Evolutionary conservation across 164 flowering plant genomes (phyloP).

Genomic region (Tinospora cordifolia): DNA sequence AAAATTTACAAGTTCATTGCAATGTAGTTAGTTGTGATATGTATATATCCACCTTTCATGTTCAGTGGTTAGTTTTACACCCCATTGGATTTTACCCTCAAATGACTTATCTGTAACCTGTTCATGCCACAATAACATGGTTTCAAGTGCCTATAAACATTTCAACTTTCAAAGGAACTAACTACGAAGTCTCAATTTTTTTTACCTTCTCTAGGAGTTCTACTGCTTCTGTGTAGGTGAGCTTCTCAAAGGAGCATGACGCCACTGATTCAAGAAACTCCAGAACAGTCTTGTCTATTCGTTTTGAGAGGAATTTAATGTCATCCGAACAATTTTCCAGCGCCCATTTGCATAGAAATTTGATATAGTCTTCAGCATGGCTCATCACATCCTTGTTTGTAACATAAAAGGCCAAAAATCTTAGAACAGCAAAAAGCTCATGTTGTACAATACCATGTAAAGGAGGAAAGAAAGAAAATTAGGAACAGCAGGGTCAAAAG

Average conservation of each 20-base stretch:
- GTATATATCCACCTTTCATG: slow-evolving; percentile 53
- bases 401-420: not conserved
- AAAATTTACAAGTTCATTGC: not conserved
- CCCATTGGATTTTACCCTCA: slow-evolving; percentile 46
- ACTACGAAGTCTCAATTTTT: not conserved
- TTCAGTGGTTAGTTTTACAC: slow-evolving; percentile 52
- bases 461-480: too few relatives aligned
- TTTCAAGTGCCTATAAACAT: not conserved
- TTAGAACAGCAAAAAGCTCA: not conserved
- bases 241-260: slow-evolving; percentile 43
- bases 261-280: slow-evolving; percentile 42
- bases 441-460: too few relatives aligned
- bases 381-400: slow-evolving; percentile 60
- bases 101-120: slow-evolving; percentile 48
- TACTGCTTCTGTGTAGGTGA: slow-evolving; percentile 65
- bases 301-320: slow-evolving; percentile 44
- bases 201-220: slow-evolving; percentile 50
- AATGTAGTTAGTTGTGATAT: not conserved
- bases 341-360: slow-evolving; percentile 61
- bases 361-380: slow-evolving; percentile 64
- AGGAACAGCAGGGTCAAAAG: too few relatives aligned
- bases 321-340: slow-evolving; percentile 58
- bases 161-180: slow-evolving; percentile 2
- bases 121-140: slow-evolving; percentile 6
- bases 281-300: slow-evolving; percentile 37